Evolutionary conservation across 306 rosid genomes (phyloP), one percentile per base, ranked within the genome.

Genomic region (Parietaria judaica): DNA sequence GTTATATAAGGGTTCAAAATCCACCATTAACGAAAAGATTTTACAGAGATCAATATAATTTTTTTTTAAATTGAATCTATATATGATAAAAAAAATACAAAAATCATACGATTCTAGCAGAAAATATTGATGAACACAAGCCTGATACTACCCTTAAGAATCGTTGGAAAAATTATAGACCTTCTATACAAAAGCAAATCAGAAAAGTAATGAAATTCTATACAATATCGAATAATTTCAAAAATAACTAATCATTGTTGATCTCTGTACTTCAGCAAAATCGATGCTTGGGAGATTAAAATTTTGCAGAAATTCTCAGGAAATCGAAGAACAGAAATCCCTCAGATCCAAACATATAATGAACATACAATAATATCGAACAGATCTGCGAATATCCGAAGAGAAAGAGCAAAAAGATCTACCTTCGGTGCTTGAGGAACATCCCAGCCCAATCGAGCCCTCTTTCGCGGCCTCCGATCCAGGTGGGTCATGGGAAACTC

Each of bases 401-500:
- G 38, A 58, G 0, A 1, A 6, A 51, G 45, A 6, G 3, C 36
- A 15, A 67, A 11, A 82, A 61, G 6, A 68, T 15, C 6, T 88
- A 92, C 99, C 99, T 86, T 92, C 0, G 99, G 83, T 54, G 72
- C 69, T 58, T 92, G 94, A 35, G 91, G 86, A 35, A 86, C 79
- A 50, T 92, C 99, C 99, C 99, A 92, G 47, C 99, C 99, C 80
- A 92, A 67, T 13, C 99, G 87, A 54, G 99, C 90, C 61, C 95
- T 60, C 87, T 92, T 88, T 61, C 94, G 80, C 3, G 99, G 99
- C 54, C 94, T 87, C 1, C 96, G 95, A 76, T 92, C 99, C 78
- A 92, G 70, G 78, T 84, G 83, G 41, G 88, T 72, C 15, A 71
- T 83, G 9, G 96, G 96, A 60, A 92, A 92, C 78, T 86, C 99